phyloP scores from a whole-genome alignment of 495 filamentous ascomycete species.

The Tuber borchii region DNA sequence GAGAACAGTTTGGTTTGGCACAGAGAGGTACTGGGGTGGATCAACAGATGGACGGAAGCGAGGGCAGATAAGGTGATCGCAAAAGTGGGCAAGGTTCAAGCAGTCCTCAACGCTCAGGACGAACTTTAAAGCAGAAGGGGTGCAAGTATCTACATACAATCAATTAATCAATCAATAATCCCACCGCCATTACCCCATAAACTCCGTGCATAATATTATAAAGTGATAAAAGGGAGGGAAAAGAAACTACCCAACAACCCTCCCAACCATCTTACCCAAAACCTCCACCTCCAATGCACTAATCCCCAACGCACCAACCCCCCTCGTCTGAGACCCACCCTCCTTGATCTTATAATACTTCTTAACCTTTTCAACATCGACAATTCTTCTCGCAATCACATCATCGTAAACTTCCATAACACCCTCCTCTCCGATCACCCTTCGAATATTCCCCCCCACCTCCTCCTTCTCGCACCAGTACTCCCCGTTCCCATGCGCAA shows the following conservation, averaged over 20 bases:
- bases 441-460: not conserved
- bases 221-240: not conserved
- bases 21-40: slow-evolving; percentile 77
- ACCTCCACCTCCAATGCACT: slow-evolving; percentile 57
- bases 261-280: slow-evolving; percentile 66
- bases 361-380: slow-evolving; percentile 62
- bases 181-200: not conserved
- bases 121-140: not conserved
- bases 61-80: not conserved
- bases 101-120: not conserved
- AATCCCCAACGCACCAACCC: slow-evolving; percentile 38
- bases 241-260: slow-evolving; percentile 49
- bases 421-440: slow-evolving; percentile 55
- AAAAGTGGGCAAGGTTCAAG: not conserved
- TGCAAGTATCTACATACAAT: not conserved
- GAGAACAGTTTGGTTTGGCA: slow-evolving; percentile 92
- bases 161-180: not conserved
- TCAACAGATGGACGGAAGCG: slow-evolving; percentile 58
- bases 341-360: slow-evolving; percentile 77
- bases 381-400: slow-evolving; percentile 43
- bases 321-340: slow-evolving; percentile 35
- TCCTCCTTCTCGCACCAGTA: not conserved
- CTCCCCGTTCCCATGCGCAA: slow-evolving; percentile 42
- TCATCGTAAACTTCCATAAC: slow-evolving; percentile 59
- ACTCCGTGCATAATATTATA: not conserved